A percentile compares a stretch with the other conserved stretches of the same genome.
Evolutionary conservation across 257 asterid genomes (phyloP).

Genomic region (Salvia hispanica): DNA sequence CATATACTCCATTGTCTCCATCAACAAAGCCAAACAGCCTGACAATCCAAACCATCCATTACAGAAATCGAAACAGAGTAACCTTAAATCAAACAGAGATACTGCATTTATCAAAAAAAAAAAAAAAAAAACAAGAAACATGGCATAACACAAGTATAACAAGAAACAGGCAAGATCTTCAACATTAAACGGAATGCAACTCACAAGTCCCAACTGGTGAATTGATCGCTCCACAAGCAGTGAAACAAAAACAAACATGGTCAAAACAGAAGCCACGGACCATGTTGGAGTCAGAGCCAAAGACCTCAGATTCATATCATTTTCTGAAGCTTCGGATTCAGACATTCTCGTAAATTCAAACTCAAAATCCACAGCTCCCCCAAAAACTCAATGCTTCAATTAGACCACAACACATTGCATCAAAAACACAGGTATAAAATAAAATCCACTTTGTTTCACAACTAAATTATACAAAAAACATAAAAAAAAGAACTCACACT

Average conservation of each 20-base stretch:
- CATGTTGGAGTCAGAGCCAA: constrained; percentile 95
- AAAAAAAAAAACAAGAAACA: neutral
- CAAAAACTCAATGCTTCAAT: constrained; percentile 21
- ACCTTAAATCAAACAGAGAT: constrained; percentile 14
- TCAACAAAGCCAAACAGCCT: neutral
- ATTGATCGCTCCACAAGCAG: constrained; percentile 93
- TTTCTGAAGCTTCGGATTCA: constrained; percentile 40
- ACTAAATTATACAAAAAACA: neutral
- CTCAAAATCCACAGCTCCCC: constrained; percentile 16
- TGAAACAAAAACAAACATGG: constrained; percentile 86
- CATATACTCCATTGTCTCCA: neutral
- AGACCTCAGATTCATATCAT: constrained; percentile 64
- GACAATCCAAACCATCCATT: constrained; percentile 14
- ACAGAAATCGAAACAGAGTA: neutral
- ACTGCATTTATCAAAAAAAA: neutral
- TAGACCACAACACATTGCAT: neutral
- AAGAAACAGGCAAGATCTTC: neutral
- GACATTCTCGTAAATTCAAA: constrained; percentile 37
- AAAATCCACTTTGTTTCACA: constrained; percentile 21
- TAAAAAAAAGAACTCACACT: too few species aligned
- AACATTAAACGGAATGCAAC: constrained; percentile 29
- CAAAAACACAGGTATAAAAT: neutral
- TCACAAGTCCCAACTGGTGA: constrained; percentile 79
- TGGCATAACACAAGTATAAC: neutral
- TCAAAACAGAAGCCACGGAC: constrained; percentile 94